Evolutionary conservation across 352 stramenopile species (phyloP), one percentile per base, ranked within the genome.

Genomic region (Bremia lactucae): DNA sequence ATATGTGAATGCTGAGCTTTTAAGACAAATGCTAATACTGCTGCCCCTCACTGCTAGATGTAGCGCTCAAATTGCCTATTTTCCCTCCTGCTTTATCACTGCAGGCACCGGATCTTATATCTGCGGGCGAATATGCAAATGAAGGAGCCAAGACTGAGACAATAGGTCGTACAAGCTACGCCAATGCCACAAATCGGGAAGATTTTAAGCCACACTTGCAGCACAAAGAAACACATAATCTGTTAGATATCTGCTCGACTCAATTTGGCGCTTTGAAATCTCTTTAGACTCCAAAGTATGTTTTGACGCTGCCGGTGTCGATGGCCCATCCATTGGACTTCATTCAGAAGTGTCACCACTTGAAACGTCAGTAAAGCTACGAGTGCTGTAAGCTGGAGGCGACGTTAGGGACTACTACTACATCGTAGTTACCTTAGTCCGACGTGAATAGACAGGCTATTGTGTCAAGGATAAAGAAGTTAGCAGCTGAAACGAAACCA

Each of bases 311-410:
- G 14, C 68, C 60, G 20, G 41, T 67, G n/a, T n/a, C 5, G 2
- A 50, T 36, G 31, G 42, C 52, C 35, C 49, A 51, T 48, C 71
- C 76, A 33, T 60, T 97, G 26, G 83, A 96, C 51, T 94, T 94
- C 45, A 78, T 95, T 26, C 72, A 82, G 46, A 92, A 95, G 42
- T 95, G 80, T 52, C 63, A 81, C 6, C 47, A 73, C 31, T 48
- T 93, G 48, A 72, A 87, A 58, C 8, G 59, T 65, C 23, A 16
- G 8, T 9, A 23, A 25, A 37, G 16, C 7, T 22, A 24, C 1
- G 38, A 16, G 18, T 2, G 18, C 2, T 10, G 16, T 18, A 2
- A 19, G 24, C 18, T 28, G 3, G 10, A 29, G 22, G 15, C 20
- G 39, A 23, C 31, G 6, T 16, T 1, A 13, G 28, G 0, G 38